phyloP scores from a whole-genome alignment of 2,329 filamentous ascomycete genomes.

The Trichoderma sp. region DNA sequence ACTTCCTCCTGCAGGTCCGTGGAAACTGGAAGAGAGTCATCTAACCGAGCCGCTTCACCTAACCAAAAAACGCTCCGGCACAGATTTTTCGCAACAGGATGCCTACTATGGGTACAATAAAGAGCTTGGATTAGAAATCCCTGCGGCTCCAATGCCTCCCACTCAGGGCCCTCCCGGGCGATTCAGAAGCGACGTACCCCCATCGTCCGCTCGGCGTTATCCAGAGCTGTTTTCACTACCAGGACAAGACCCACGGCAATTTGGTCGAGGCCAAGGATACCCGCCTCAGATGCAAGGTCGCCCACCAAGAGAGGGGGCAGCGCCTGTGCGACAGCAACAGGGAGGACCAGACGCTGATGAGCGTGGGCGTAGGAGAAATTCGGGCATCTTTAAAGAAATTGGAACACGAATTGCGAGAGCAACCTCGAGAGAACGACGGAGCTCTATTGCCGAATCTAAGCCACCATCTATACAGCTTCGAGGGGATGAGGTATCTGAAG shows the following conservation, averaged over 20 bases:
- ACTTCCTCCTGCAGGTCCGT: constrained; percentile 45
- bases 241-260: constrained; percentile 11
- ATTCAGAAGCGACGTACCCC: constrained; percentile 43
- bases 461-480: constrained; percentile 25
- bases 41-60: constrained; percentile 49
- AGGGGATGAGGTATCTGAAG: constrained; percentile 43
- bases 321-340: not conserved
- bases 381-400: constrained; percentile 52
- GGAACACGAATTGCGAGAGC: constrained; percentile 43
- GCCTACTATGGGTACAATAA: constrained; percentile 48
- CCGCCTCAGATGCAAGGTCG: constrained; percentile 21
- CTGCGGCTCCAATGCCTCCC: constrained; percentile 21
- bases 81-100: constrained; percentile 32
- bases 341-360: constrained; percentile 32
- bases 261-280: constrained; percentile 20
- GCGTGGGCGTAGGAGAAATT: constrained; percentile 39
- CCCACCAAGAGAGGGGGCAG: constrained; percentile 35
- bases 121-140: constrained; percentile 43
- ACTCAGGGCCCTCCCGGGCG: constrained; percentile 26
- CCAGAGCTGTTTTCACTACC: constrained; percentile 44
- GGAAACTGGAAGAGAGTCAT: constrained; percentile 56
- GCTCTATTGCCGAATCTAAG: constrained; percentile 28
- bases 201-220: constrained; percentile 51
- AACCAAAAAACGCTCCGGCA: constrained; percentile 35
- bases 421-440: constrained; percentile 34